Conservation (phyloP, 2,329 filamentous ascomycete species). For the Trichoderma semiorbis region DNA sequence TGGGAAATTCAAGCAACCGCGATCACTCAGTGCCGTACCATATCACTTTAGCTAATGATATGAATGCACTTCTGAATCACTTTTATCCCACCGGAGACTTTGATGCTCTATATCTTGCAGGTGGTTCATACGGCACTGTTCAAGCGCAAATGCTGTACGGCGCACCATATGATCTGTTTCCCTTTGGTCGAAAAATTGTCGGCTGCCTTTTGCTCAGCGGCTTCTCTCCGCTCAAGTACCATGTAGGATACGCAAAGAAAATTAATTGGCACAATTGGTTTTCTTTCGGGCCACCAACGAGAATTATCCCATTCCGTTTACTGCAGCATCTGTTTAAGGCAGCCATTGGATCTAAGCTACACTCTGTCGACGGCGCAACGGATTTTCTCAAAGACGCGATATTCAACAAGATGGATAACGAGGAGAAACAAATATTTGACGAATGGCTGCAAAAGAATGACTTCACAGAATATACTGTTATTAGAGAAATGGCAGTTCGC, state of each 20-base stretch:
- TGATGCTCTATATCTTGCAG: conserved; percentile 21
- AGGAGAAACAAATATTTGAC: conserved; percentile 17
- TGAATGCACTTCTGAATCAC: background rate
- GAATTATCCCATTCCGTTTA: conserved; percentile 16
- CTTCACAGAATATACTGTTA: conserved; percentile 15
- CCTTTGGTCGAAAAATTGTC: background rate
- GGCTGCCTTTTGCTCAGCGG: conserved; percentile 17
- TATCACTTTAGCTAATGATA: background rate
- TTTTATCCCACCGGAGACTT: conserved; percentile 13
- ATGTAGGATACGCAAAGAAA: conserved; percentile 19
- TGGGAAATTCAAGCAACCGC: background rate
- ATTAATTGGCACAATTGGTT: conserved; percentile 23
- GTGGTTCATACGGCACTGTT: conserved; percentile 25
- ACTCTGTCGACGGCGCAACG: conserved; percentile 14
- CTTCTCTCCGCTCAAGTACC: conserved; percentile 23
- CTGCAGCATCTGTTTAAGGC: conserved; percentile 20
- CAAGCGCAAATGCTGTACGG: conserved; percentile 26
- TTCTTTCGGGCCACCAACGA: conserved; percentile 20
- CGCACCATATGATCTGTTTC: conserved; percentile 23
- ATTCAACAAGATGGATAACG: conserved; percentile 19
- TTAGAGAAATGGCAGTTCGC: conserved; percentile 10
- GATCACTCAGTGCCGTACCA: background rate
- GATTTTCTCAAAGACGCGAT: conserved; percentile 18
- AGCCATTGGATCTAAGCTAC: background rate
- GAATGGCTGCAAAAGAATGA: conserved; percentile 13